Conservation (phyloP, 2,329 filamentous ascomycete species). For the Graphilbum fragrans region DNA sequence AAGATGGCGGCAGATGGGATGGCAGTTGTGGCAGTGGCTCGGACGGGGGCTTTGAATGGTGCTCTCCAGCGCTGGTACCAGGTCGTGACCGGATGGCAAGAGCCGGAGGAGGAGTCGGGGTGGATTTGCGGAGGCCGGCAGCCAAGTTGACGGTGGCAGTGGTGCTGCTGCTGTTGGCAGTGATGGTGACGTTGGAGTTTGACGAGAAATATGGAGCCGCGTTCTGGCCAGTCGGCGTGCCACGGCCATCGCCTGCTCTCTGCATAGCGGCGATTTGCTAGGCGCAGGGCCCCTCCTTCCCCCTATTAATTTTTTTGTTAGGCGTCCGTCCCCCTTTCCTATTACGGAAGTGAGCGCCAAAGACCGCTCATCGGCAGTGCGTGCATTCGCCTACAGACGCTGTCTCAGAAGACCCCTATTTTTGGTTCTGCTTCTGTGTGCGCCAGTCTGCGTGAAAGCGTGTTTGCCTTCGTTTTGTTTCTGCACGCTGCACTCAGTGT, state of each 20-base stretch:
- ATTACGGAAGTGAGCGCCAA: too few relatives aligned
- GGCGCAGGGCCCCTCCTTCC: background rate
- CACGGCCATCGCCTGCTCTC: background rate
- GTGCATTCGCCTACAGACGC: too few relatives aligned
- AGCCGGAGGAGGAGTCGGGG: conserved; percentile 1
- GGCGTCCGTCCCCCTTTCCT: background rate
- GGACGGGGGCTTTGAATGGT: conserved; percentile 6
- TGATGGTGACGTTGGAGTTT: background rate
- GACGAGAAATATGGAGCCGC: background rate
- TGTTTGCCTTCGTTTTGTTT: too few relatives aligned
- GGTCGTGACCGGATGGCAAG: conserved; percentile 16
- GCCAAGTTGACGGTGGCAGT: conserved; percentile 10
- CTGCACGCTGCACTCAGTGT: too few relatives aligned
- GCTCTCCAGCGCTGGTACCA: conserved; percentile 22
- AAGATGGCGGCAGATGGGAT: background rate
- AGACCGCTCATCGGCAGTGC: too few relatives aligned
- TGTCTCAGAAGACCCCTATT: too few relatives aligned
- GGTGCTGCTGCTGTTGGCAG: background rate
- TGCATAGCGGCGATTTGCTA: background rate
- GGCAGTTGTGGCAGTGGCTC: conserved; percentile 4
- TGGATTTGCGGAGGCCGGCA: background rate
- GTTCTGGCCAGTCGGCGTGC: background rate
- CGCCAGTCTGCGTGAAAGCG: too few relatives aligned
- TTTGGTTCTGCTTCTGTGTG: too few relatives aligned
- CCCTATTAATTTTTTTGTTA: background rate